Percentiles rank a stretch among this genome's conserved stretches.
Evolutionary conservation across 106 monocot genomes (phyloP).

Genomic region (Xerophyta viscosa): DNA sequence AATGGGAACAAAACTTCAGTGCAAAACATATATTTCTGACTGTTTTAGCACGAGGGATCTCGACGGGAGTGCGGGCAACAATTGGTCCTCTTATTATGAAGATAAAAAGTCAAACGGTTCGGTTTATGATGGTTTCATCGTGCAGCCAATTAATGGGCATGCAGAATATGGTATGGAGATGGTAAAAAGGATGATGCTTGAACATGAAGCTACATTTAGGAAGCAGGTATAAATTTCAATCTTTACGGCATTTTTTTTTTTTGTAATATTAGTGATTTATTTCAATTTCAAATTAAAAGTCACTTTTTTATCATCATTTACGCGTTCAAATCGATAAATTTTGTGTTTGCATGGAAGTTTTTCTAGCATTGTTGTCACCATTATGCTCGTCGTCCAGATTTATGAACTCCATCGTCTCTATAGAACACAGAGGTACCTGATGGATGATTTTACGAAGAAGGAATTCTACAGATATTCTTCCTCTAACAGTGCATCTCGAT

Average conservation of each 20-base stretch:
- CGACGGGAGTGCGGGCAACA: conserved; percentile 22
- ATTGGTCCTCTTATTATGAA: conserved; percentile 22
- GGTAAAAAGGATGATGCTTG: conserved; percentile 57
- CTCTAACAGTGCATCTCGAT: conserved; percentile 11
- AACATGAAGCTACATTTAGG: conserved; percentile 59
- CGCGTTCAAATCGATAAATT: no score
- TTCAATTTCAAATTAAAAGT: no score
- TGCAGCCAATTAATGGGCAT: conserved; percentile 23
- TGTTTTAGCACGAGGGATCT: conserved; percentile 27
- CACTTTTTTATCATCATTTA: no score
- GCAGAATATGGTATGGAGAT: conserved; percentile 42
- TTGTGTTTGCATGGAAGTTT: no score
- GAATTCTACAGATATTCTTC: conserved; percentile 2
- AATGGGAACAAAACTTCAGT: conserved; percentile 55
- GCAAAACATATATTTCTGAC: conserved; percentile 23
- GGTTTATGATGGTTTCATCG: conserved; percentile 21
- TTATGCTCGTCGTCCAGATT: conserved; percentile 22
- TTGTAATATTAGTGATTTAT: no score
- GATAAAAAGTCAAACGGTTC: conserved; percentile 28
- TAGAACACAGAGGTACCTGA: conserved; percentile 27
- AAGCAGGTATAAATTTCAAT: conserved; percentile 52
- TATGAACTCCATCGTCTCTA: conserved; percentile 55
- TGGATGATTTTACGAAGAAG: conserved; percentile 28
- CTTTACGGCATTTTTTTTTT: no score
- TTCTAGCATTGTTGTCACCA: not conserved